These are phyloP conservation scores for Euphorbia schlechtendalii DNA, from an alignment of 441 rosid genomes.

Conservation along the genomic window DNA sequence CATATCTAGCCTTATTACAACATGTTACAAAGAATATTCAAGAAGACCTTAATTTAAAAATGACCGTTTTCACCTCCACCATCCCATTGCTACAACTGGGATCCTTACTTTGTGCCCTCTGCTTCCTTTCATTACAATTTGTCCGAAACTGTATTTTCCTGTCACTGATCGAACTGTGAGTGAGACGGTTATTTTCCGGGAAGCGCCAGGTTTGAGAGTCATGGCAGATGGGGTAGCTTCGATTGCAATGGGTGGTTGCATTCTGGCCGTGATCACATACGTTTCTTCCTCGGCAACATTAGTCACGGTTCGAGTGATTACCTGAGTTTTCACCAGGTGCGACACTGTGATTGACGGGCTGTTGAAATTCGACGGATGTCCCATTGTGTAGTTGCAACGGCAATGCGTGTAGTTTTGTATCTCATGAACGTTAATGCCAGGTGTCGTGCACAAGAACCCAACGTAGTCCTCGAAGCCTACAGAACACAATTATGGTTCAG, in stretches of 20 bases:
- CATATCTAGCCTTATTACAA: constrained; percentile 48
- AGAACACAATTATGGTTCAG: background rate
- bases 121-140: constrained; percentile 78
- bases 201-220: constrained; percentile 63
- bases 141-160: constrained; percentile 74
- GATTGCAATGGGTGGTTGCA: constrained; percentile 77
- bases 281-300: constrained; percentile 86
- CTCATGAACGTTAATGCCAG: constrained; percentile 74
- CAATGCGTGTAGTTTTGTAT: constrained; percentile 63
- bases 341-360: constrained; percentile 79
- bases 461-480: constrained; percentile 79
- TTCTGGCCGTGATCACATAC: constrained; percentile 61
- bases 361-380: constrained; percentile 79
- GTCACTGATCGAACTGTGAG: constrained; percentile 65
- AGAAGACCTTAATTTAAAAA: constrained; percentile 23
- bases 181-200: constrained; percentile 54
- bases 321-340: constrained; percentile 61
- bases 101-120: constrained; percentile 81
- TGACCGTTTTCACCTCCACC: constrained; percentile 37
- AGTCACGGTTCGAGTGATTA: constrained; percentile 65
- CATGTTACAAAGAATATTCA: constrained; percentile 56
- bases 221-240: constrained; percentile 83
- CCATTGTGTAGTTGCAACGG: constrained; percentile 73
- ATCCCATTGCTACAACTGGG: constrained; percentile 83
- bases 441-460: constrained; percentile 91